Conservation (phyloP, 2,329 filamentous ascomycete species). For the Verticillium albo-atrum region DNA sequence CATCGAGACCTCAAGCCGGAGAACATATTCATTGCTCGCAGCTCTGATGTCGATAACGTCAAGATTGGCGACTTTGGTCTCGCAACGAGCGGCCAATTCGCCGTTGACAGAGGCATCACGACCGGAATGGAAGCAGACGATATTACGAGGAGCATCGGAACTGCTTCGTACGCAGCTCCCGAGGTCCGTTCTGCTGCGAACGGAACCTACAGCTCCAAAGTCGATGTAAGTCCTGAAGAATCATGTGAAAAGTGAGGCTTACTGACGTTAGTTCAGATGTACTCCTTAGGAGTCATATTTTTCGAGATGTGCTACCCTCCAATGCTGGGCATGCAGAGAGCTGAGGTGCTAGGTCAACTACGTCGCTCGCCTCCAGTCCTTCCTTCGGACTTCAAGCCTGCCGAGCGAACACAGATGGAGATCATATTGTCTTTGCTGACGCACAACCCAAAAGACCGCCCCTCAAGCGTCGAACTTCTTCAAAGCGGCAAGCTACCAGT, state of each 20-base stretch:
- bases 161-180: conserved; percentile 87
- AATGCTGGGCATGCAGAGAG: conserved; percentile 60
- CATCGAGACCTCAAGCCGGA: conserved; percentile 96
- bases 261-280: conserved; percentile 61
- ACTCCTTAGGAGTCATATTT: conserved; percentile 93
- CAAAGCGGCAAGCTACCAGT: conserved; percentile 83
- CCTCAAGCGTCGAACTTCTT: conserved; percentile 76
- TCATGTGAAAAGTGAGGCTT: neutral
- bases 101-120: conserved; percentile 47
- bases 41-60: conserved; percentile 74
- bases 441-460: conserved; percentile 77
- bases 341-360: conserved; percentile 61
- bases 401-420: conserved; percentile 68
- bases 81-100: conserved; percentile 81
- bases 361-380: conserved; percentile 64
- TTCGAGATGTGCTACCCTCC: conserved; percentile 89
- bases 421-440: conserved; percentile 78
- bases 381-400: conserved; percentile 66
- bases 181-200: conserved; percentile 75
- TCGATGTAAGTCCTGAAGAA: conserved; percentile 61
- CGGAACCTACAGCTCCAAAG: conserved; percentile 84
- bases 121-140: conserved; percentile 48
- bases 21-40: conserved; percentile 81
- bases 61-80: conserved; percentile 97
- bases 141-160: conserved; percentile 69